Conservation (phyloP, 768 basidiomycete species). For the Lentinus tigrinus region DNA sequence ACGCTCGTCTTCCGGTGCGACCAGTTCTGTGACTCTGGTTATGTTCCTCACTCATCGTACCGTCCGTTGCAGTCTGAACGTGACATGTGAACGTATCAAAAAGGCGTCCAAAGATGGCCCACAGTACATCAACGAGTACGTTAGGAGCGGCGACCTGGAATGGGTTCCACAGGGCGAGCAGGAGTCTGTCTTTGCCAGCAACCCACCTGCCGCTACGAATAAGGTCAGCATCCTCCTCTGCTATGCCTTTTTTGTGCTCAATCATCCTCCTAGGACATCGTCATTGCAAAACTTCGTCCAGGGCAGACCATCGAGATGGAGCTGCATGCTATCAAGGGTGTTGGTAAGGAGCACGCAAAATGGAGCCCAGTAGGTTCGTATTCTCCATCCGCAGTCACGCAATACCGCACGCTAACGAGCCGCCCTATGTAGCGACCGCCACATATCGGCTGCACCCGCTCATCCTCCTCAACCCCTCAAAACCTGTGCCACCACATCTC, state of each 20-base stretch:
- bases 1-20: conserved; percentile 77
- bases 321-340: conserved; percentile 88
- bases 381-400: not conserved
- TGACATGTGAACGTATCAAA: conserved; percentile 62
- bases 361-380: conserved; percentile 88
- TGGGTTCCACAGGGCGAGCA: conserved; percentile 90
- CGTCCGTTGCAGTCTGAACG: conserved; percentile 43
- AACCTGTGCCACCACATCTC: conserved; percentile 75
- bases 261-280: conserved; percentile 51
- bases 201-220: conserved; percentile 61
- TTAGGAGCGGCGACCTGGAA: conserved; percentile 62
- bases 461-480: conserved; percentile 65
- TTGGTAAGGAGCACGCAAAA: conserved; percentile 95
- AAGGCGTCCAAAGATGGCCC: conserved; percentile 44
- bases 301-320: conserved; percentile 87
- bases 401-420: not conserved
- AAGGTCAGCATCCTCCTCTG: conserved; percentile 22
- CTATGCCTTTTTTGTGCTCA: not conserved
- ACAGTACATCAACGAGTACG: conserved; percentile 26
- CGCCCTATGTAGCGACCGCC: conserved; percentile 72
- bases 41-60: not conserved
- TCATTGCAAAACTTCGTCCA: conserved; percentile 88
- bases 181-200: conserved; percentile 48
- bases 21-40: not conserved
- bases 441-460: conserved; percentile 91